Evolutionary conservation across 768 basidiomycete genomes (phyloP).

Genomic region (Leccinum olivaceopallidum): DNA sequence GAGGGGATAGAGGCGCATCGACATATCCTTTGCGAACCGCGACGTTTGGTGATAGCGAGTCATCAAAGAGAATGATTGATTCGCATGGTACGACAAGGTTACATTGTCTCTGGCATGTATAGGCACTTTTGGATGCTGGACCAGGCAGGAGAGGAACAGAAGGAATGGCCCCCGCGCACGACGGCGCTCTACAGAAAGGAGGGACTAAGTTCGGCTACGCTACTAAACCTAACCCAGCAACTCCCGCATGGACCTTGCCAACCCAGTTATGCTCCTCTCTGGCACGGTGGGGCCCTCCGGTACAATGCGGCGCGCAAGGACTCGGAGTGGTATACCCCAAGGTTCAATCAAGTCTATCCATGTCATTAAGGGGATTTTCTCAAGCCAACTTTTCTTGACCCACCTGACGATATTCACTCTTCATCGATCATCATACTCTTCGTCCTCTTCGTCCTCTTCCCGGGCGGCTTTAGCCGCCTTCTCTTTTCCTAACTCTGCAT

Average conservation of each 20-base stretch:
- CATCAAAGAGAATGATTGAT: slow-evolving; percentile 55
- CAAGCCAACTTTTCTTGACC: background rate
- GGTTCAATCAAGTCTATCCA: background rate
- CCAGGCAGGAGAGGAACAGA: too few relatives aligned
- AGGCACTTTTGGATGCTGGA: too few relatives aligned
- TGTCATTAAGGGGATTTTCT: background rate
- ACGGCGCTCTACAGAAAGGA: too few relatives aligned
- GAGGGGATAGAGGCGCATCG: slow-evolving; percentile 17
- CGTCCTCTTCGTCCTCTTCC: slow-evolving; percentile 49
- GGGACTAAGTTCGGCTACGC: too few relatives aligned
- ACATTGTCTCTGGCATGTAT: background rate
- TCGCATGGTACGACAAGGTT: slow-evolving; percentile 29
- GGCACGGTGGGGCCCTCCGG: too few relatives aligned
- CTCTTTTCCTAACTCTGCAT: slow-evolving; percentile 62
- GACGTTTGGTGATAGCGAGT: slow-evolving; percentile 51
- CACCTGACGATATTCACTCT: background rate
- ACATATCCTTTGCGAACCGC: slow-evolving; percentile 44
- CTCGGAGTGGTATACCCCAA: background rate
- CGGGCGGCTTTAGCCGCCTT: slow-evolving; percentile 41
- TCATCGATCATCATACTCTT: slow-evolving; percentile 37
- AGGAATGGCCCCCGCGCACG: too few relatives aligned
- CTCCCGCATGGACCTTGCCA: too few relatives aligned
- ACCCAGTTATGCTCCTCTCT: too few relatives aligned
- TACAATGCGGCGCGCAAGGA: background rate
- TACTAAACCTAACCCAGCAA: too few relatives aligned